Base-by-base conservation (phyloP, 2,329 filamentous ascomycete genomes). In the Fulvia fulva region DNA sequence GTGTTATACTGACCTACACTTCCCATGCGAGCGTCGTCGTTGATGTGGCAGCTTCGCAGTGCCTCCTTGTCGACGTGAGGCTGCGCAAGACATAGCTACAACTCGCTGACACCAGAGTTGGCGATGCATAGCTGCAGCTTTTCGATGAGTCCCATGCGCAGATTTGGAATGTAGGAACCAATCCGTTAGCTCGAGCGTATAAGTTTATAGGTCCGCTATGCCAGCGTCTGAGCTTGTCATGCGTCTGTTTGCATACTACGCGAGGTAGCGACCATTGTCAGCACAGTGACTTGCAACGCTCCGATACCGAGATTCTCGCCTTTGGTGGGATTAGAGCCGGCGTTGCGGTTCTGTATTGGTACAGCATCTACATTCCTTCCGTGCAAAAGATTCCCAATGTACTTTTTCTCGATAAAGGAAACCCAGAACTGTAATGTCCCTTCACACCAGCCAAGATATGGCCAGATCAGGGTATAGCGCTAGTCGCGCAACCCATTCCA, bases 401-500 rank as follows among this genome's bases (percentile, higher is more conserved):
- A 19, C 21, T 23, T 50, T 26, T 32, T 50, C n/a, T 32, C 47
- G 25, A 28, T 50, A 50, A 32, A 21, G 47, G 26, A n/a, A 50
- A 32, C 25, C 26, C 26, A 50, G 47, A 32, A 50, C n/a, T 28
- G 25, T 50, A 50, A 28, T 50, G 47, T 28, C 26, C 25, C 47
- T 21, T 32, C 47, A 28, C 25, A 50, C 26, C 47, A 28, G 47
- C 34, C 56, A 53, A 50, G 43, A 41, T n/a, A 41, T 49, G 41
- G 43, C 30, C 22, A 50, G 49, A 53, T 21, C 25, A 46, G 46
- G 25, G 23, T 25, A 30, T 30, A 26, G 45, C 50, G 37, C 47
- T 32, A 19, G n/a, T 4, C 5, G 47, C 47, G 47, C 47, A n/a
- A 32, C 47, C 23, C 26, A 32, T 50, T 19, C 23, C 23, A 60